Conservation (phyloP, 768 basidiomycete genomes). For the Asterophora lycoperdoides region DNA sequence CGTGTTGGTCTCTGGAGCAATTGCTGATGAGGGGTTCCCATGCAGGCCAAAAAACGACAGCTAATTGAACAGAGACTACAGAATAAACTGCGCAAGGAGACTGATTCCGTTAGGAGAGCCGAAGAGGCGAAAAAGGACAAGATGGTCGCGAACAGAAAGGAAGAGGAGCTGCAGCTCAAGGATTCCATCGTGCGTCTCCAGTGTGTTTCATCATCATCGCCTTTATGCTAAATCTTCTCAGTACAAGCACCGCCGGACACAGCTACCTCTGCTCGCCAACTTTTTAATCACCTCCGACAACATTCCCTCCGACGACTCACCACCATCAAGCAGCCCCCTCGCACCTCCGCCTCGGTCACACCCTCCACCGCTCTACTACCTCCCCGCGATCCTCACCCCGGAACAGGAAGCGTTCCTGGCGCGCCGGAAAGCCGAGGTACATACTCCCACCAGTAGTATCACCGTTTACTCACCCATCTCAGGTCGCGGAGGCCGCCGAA, state of each 20-base stretch:
- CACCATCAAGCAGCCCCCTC: slow-evolving; percentile 34
- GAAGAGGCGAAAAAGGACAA: slow-evolving; percentile 88
- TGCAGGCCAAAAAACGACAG: slow-evolving; percentile 83
- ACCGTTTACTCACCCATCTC: slow-evolving; percentile 1
- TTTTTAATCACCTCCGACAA: slow-evolving; percentile 73
- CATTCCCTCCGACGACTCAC: slow-evolving; percentile 43
- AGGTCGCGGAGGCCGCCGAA: slow-evolving; percentile 62
- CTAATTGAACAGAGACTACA: slow-evolving; percentile 82
- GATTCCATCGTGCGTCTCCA: slow-evolving; percentile 66
- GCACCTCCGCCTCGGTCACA: slow-evolving; percentile 56
- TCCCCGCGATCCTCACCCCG: slow-evolving; percentile 63
- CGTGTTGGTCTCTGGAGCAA: no score
- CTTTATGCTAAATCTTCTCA: slow-evolving; percentile 20
- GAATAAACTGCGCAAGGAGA: slow-evolving; percentile 79
- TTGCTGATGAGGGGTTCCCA: no score
- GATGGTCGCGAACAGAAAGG: slow-evolving; percentile 67
- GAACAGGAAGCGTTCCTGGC: slow-evolving; percentile 66
- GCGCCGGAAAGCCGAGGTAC: slow-evolving; percentile 60
- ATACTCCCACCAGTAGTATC: no score
- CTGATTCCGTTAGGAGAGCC: slow-evolving; percentile 78
- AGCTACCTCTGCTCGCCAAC: slow-evolving; percentile 68
- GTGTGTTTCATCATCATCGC: neutral
- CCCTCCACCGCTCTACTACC: slow-evolving; percentile 74
- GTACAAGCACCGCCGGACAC: slow-evolving; percentile 71
- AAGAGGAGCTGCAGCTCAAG: slow-evolving; percentile 77